phyloP scores from a whole-genome alignment of 208 protist genomes.

The Wallacemonas collosoma region DNA sequence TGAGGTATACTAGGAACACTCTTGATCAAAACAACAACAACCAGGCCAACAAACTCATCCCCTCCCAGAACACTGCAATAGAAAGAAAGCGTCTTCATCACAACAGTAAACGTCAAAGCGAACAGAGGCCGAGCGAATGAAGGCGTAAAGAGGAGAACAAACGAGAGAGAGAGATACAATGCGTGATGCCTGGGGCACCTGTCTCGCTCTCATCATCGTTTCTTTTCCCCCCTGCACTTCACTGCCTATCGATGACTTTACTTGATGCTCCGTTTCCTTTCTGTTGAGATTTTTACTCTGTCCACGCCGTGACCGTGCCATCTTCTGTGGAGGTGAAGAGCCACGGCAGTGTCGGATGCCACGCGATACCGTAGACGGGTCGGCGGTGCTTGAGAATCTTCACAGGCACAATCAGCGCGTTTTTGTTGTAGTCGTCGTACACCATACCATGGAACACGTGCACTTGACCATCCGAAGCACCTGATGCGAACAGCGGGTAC shows the following conservation, averaged over 20 bases:
- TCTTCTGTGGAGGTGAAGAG: conserved; percentile 98
- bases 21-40: neutral
- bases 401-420: conserved; percentile 99
- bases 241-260: neutral
- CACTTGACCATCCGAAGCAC: conserved; percentile 95
- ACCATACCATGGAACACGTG: conserved; percentile 96
- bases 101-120: no score
- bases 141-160: no score
- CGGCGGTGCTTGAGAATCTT: conserved; percentile 97
- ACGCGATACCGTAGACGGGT: conserved; percentile 91
- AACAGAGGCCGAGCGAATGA: no score
- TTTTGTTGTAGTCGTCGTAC: conserved; percentile 98
- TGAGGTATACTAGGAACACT: no score
- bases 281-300: conserved; percentile 51
- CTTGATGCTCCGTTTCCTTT: neutral
- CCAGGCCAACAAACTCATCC: no score
- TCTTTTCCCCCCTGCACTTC: neutral
- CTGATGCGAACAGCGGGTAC: conserved; percentile 97
- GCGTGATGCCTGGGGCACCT: no score
- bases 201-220: no score
- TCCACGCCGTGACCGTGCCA: conserved; percentile 92
- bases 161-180: no score
- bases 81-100: no score
- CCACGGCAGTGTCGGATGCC: conserved; percentile 99
- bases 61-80: no score